Evolutionary conservation across 2,329 filamentous ascomycete species (phyloP).

Genomic region (Beauveria sp.): DNA sequence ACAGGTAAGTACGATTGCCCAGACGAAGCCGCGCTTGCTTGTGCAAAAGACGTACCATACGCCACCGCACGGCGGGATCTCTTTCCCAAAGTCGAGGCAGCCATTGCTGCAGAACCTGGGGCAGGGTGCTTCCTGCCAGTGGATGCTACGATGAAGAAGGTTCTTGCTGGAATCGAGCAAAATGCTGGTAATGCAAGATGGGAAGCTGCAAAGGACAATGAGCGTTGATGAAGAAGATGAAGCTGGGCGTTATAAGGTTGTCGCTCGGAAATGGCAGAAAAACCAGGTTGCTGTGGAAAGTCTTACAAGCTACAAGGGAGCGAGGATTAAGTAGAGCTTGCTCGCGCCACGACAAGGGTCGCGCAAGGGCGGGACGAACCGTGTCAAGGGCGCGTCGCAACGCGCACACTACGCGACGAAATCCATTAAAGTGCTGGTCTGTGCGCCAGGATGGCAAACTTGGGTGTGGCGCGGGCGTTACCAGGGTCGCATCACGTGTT

Average conservation of each 20-base stretch:
- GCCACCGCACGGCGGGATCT: conserved; percentile 16
- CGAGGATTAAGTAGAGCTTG: conserved; percentile 14
- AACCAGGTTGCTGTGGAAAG: background rate
- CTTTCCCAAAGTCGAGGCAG: conserved; percentile 19
- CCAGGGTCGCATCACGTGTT: background rate
- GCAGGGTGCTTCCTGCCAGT: conserved; percentile 5
- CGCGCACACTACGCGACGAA: conserved; percentile 21
- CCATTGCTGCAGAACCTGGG: conserved; percentile 14
- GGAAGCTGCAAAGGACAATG: background rate
- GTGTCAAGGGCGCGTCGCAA: conserved; percentile 21
- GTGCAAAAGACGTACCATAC: conserved; percentile 14
- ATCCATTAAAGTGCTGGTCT: conserved; percentile 23
- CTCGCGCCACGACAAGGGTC: conserved; percentile 16
- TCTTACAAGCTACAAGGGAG: background rate
- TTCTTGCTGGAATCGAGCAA: background rate
- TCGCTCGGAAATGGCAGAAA: background rate
- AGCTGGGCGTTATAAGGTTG: background rate
- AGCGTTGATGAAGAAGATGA: background rate
- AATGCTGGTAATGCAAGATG: background rate
- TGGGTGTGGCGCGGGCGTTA: conserved; percentile 4
- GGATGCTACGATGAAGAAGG: background rate
- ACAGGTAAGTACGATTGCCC: conserved; percentile 3
- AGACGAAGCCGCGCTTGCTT: background rate
- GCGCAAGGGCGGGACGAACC: conserved; percentile 8
- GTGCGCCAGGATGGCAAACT: conserved; percentile 14